These are phyloP conservation scores for Cryptococcus hybrid DNA, from an alignment of 1,284 basidiomycete species.

Conservation along the genomic window DNA sequence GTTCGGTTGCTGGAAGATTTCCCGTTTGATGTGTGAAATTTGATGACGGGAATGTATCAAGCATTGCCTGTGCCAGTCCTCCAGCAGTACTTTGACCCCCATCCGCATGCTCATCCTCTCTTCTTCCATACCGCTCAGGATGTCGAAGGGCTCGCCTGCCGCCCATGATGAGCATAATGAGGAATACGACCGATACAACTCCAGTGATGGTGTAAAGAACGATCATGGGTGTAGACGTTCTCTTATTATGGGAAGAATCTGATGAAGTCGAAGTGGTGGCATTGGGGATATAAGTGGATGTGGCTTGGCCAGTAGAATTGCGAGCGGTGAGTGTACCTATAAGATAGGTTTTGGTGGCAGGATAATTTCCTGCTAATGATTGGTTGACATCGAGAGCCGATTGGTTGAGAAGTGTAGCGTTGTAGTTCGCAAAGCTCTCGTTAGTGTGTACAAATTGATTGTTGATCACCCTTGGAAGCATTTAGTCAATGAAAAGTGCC, in stretches of 20 bases:
- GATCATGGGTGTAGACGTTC: constrained; percentile 55
- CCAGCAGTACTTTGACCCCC: constrained; percentile 66
- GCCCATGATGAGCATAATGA: constrained; percentile 74
- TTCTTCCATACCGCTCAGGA: constrained; percentile 86
- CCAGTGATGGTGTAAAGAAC: constrained; percentile 83
- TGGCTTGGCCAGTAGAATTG: constrained; percentile 58
- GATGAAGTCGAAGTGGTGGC: constrained; percentile 9
- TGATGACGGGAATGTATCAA: constrained; percentile 90
- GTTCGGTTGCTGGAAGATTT: neutral
- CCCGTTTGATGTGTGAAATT: constrained; percentile 59
- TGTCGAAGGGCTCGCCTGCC: constrained; percentile 77
- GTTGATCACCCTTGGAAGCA: constrained; percentile 57
- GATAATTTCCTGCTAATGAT: constrained; percentile 52
- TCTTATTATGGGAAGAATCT: constrained; percentile 12
- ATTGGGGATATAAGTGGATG: constrained; percentile 21
- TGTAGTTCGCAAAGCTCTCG: constrained; percentile 57
- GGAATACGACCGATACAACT: constrained; percentile 75
- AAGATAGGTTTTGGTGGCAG: constrained; percentile 58
- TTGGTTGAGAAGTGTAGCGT: constrained; percentile 45
- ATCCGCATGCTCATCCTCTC: constrained; percentile 53
- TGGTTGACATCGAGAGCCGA: constrained; percentile 53
- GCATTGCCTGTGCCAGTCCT: constrained; percentile 80
- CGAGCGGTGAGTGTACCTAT: constrained; percentile 66
- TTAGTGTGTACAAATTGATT: constrained; percentile 62
- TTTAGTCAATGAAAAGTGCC: neutral